Evolutionary conservation across 139 green algal species (phyloP), one percentile per base, ranked within the genome.

Genomic region (Pedinophyceae sp.): DNA sequence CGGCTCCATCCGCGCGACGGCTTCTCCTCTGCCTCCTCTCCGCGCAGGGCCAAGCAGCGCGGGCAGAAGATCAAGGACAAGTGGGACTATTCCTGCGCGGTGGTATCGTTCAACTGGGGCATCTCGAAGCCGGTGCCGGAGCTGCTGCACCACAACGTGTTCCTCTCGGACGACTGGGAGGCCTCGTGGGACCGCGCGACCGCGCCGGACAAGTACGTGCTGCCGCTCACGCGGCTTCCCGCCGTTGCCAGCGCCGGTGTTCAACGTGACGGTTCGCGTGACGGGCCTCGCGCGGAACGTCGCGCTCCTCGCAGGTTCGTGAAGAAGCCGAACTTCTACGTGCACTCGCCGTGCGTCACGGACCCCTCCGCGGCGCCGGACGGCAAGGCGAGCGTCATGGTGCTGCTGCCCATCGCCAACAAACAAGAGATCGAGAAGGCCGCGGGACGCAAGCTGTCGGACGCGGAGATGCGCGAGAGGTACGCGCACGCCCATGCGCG

Each of bases 131-230:
- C 27, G 17, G 6, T 81, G 2, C 49, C 68, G 0, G 30, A 49
- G 24, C 66, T 92, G 48, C 28, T 54, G 19, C 85, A 94, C 61
- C 85, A 94, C 71, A 91, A 83, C 58, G 70, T 94, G 22, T 94
- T 94, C 66, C 60, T 94, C 3, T 85, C 70, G 18, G 62, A 61
- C 1, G 38, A 82, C 2, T 74, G 47, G 23, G 38, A 68, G 50
- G 34, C 24, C 2, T 64, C 72, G 2, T 89, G 81, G 81, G 27
- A 54, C n/a, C 71, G 72, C 4, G 77, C 79, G 10, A 64, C 46
- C 0, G 41, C 16, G 1, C 27, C 70, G 18, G 46, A 57, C n/a
- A 61, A 77, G n/a, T n/a, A n/a, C n/a, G n/a, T n/a, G n/a, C n/a
- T n/a, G n/a, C n/a, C n/a, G n/a, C n/a, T n/a, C n/a, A n/a, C n/a